Base-by-base conservation (phyloP, 129 eudicot species). In the Saposhnikovia divaricata region DNA sequence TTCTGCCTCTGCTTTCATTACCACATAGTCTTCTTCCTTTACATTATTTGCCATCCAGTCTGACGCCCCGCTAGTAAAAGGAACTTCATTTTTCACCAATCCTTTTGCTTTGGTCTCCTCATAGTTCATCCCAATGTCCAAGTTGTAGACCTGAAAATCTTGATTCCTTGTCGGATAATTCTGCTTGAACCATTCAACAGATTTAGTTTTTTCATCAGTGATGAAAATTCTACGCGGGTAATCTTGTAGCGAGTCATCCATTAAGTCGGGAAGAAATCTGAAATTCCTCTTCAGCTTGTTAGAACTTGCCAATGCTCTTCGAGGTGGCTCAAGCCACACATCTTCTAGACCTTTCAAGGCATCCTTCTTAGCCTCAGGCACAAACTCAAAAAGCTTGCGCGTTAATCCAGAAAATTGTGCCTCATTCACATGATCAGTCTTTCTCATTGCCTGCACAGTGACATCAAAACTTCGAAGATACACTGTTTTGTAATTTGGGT, bases 1-100 rank as follows among this genome's bases (percentile, higher is more conserved):
- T 82, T 91, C 89, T 1, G 93, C 92, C 57, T 89, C 97, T 19
- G 92, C 94, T 78, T 89, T 92, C 94, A 92, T 92, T 45, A 92
- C 97, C 14, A 92, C 94, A 23, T 85, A 91, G 63, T 91, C 93
- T 23, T 86, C 90, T 18, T 86, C 84, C 81, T 82, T 88, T 69
- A 92, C 90, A 65, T 89, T 89, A 75, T 84, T 89, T 78, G 70
- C 57, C 50, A 92, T 77, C 96, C 96, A 92, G 53, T 82, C 88
- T 28, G 95, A 87, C 73, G 85, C 83, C 70, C 87, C 91, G 15
- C 48, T 77, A 5, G 61, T 45, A 50, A 14, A 74, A 45, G 59
- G 39, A 25, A 13, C 78, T 73, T 44, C 77, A 45, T 45, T 74
- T 47, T 16, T 43, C 53, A 44, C 46, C 15, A 42, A 72, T n/a